These are phyloP conservation scores for Didymellaceae sp. DNA, from an alignment of 2,329 filamentous ascomycete species.

Conservation along the genomic window DNA sequence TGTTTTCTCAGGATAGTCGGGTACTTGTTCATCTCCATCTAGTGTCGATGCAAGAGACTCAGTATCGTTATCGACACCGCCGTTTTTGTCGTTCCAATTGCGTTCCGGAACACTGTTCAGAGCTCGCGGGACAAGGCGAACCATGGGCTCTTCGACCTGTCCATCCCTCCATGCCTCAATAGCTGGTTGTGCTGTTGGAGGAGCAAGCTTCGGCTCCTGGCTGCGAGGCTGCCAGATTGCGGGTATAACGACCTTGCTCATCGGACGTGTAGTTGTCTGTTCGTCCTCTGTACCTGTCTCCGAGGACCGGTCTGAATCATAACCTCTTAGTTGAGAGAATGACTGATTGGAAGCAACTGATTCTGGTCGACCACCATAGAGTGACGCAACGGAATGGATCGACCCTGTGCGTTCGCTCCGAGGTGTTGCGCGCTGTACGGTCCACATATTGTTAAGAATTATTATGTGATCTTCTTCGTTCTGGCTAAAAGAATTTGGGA, in stretches of 20 bases:
- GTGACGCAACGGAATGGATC: slow-evolving; percentile 40
- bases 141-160: slow-evolving; percentile 12
- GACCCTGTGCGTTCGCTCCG: slow-evolving; percentile 39
- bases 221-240: slow-evolving; percentile 37
- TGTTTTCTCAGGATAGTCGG: slow-evolving; percentile 39
- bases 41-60: slow-evolving; percentile 44
- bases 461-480: background rate
- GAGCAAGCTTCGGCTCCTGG: slow-evolving; percentile 15
- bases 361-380: slow-evolving; percentile 32
- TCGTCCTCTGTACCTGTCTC: slow-evolving; percentile 41
- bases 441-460: slow-evolving; percentile 38
- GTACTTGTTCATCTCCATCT: slow-evolving; percentile 35
- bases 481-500: background rate
- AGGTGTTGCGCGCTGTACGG: slow-evolving; percentile 34
- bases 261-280: slow-evolving; percentile 16
- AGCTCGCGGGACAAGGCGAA: slow-evolving; percentile 22
- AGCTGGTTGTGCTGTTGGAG: background rate
- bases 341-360: slow-evolving; percentile 37
- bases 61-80: slow-evolving; percentile 36
- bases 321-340: slow-evolving; percentile 29
- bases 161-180: slow-evolving; percentile 25
- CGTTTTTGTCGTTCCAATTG: background rate
- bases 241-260: slow-evolving; percentile 29
- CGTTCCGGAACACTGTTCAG: slow-evolving; percentile 21
- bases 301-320: slow-evolving; percentile 44